Percentiles rank a stretch among this genome's conserved stretches.
phyloP scores from a whole-genome alignment of 1,139 yeast genomes.

The Candida tropicalis region DNA sequence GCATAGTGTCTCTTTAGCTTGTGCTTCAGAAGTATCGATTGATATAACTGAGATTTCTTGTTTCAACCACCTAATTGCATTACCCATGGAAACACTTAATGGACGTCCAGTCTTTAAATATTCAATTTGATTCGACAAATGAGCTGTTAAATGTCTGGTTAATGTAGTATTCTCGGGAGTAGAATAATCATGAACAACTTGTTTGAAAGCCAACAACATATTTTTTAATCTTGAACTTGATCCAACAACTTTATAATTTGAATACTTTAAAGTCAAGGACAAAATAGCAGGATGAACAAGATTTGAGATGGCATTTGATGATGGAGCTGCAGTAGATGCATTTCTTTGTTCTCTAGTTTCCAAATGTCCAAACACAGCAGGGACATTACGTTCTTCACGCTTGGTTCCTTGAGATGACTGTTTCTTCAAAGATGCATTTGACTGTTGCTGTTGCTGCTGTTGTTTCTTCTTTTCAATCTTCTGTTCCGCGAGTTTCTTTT shows the following conservation, averaged over 20 bases:
- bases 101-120: constrained; percentile 91
- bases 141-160: constrained; percentile 85
- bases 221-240: constrained; percentile 83
- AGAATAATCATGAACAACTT: constrained; percentile 74
- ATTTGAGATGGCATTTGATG: constrained; percentile 61
- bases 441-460: constrained; percentile 12
- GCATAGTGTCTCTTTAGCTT: constrained; percentile 69
- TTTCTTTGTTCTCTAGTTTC: constrained; percentile 82
- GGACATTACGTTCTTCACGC: constrained; percentile 48
- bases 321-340: constrained; percentile 31
- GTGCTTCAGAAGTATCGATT: constrained; percentile 69
- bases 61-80: constrained; percentile 95
- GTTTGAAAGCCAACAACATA: constrained; percentile 84
- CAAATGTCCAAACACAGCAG: constrained; percentile 81
- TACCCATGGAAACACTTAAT: constrained; percentile 92
- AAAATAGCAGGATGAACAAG: constrained; percentile 88
- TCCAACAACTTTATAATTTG: constrained; percentile 87
- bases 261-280: constrained; percentile 75
- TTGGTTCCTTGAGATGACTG: constrained; percentile 57
- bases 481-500: constrained; percentile 40
- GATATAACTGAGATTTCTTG: constrained; percentile 85
- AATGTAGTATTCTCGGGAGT: constrained; percentile 88
- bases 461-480: constrained; percentile 43
- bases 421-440: constrained; percentile 45
- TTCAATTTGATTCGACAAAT: constrained; percentile 93